Base-by-base conservation (phyloP, 2,329 filamentous ascomycete genomes). In the Paraphoma chrysanthemicola region DNA sequence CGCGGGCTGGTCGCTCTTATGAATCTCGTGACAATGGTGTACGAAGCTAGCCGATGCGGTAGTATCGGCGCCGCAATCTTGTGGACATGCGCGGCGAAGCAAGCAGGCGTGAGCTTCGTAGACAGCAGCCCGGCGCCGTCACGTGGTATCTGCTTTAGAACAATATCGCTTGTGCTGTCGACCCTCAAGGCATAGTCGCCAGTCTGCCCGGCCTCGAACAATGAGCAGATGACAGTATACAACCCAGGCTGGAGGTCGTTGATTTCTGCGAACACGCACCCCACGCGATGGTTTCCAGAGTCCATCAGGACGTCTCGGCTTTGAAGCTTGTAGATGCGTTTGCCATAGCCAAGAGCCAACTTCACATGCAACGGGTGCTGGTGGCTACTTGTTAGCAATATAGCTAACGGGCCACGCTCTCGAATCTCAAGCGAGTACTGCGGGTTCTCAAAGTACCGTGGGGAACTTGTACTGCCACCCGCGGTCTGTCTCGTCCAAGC, bases 151-250 rank as follows among this genome's bases (percentile, higher is more conserved):
- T 85, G 83, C 7, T 79, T 79, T 5, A 96, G 72, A 1, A 75
- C 68, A 38, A 88, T 83, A 0, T 83, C 80, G 1, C 79, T 73
- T 51, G 84, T 86, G 33, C 90, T 88, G 45, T 88, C 88, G n/a
- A 97, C 83, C 54, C 88, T 86, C 8, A 99, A 81, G 0, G 83
- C 86, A 70, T 96, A 98, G 47, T 83, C 82, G 3, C 90, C 91
- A 1, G 86, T 81, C 70, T 96, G 91, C 8, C 89, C 90, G 0
- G 89, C 84, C 60, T 96, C 92, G 73, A 96, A 98, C 0, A 94
- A 96, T 2, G 92, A 97, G 72, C 90, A 94, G 6, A 97, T 90
- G 53, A 97, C 83, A 0, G 92, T 97, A 75, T 98, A 99, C 0
- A 83, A 83, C 0, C 94, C 94, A 0, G 86, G 79, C 39, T 88